These are phyloP conservation scores for Pleurostoma richardsiae DNA, from an alignment of 2,329 filamentous ascomycete species.

Conservation along the genomic window DNA sequence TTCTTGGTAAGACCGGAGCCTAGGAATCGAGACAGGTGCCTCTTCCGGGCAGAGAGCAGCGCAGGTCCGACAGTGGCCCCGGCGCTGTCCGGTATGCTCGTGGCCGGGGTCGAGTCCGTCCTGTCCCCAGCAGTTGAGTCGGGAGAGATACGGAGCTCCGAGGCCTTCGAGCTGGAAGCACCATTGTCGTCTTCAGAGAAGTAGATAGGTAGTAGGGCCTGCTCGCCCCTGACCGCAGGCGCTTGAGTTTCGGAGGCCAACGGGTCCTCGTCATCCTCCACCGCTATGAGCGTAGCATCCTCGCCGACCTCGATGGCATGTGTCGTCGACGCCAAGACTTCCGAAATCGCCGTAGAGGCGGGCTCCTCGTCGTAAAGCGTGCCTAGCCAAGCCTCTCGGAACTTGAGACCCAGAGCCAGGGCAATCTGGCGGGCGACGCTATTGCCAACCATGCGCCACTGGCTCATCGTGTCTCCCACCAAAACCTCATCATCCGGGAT, in stretches of 20 bases:
- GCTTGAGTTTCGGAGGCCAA: no score
- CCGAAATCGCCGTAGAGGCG: no score
- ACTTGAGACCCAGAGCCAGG: slow-evolving; percentile 57
- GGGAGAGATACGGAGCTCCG: not conserved
- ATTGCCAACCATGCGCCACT: slow-evolving; percentile 69
- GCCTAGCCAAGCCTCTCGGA: slow-evolving; percentile 53
- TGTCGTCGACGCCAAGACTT: no score
- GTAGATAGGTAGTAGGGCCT: no score
- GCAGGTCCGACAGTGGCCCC: not conserved
- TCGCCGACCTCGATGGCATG: not conserved
- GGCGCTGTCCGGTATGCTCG: not conserved
- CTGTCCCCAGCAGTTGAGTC: not conserved
- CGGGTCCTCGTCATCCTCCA: slow-evolving; percentile 3
- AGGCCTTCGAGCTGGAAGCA: not conserved
- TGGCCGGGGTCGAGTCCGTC: not conserved
- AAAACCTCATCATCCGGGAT: slow-evolving; percentile 67
- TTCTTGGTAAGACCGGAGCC: no score
- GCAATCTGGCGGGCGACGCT: slow-evolving; percentile 68
- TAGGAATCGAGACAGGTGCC: no score
- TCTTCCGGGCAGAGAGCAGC: no score
- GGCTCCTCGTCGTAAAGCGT: slow-evolving; percentile 22
- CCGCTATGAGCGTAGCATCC: slow-evolving; percentile 1
- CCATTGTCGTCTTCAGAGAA: no score
- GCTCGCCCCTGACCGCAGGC: no score
- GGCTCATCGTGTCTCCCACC: slow-evolving; percentile 47